Conservation (phyloP, 768 basidiomycete species). For the Amanita pseudoporphyria region DNA sequence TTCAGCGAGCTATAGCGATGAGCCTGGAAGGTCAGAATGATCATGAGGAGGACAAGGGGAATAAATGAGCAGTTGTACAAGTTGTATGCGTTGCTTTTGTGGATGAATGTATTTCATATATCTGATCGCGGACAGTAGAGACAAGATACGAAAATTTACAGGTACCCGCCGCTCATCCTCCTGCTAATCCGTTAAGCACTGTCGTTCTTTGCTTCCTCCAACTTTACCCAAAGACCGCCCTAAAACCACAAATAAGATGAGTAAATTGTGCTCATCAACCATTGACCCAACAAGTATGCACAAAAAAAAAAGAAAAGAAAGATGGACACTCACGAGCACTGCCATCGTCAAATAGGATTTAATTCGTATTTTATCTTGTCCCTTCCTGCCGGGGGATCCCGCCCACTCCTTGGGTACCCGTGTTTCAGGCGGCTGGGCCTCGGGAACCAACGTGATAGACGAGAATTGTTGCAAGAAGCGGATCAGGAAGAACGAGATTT, state of each 20-base stretch:
- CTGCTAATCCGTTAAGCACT: neutral
- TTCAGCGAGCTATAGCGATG: slow-evolving; percentile 87
- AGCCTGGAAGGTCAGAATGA: slow-evolving; percentile 58
- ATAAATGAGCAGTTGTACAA: slow-evolving; percentile 14
- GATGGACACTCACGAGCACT: slow-evolving; percentile 23
- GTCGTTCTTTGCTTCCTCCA: slow-evolving; percentile 12
- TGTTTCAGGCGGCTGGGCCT: slow-evolving; percentile 25
- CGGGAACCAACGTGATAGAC: slow-evolving; percentile 26
- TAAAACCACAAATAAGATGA: slow-evolving; percentile 11
- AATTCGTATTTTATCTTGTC: slow-evolving; percentile 29
- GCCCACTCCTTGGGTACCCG: slow-evolving; percentile 20
- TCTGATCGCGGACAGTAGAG: too few species aligned
- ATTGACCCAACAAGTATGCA: neutral
- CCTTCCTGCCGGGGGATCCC: slow-evolving; percentile 20
- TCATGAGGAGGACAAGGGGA: slow-evolving; percentile 26
- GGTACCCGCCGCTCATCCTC: too few species aligned
- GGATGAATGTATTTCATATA: too few species aligned
- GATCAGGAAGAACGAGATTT: slow-evolving; percentile 43
- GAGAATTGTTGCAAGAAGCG: slow-evolving; percentile 42
- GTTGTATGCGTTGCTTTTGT: too few species aligned
- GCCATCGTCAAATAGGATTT: slow-evolving; percentile 33
- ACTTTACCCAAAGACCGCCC: slow-evolving; percentile 38
- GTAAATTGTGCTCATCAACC: neutral
- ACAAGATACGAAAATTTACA: too few species aligned
- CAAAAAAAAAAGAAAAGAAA: neutral